A percentile compares a stretch with the other conserved stretches of the same genome.
These are phyloP conservation scores for Leptographium procerum DNA, from an alignment of 2,329 filamentous ascomycete genomes.

Conservation along the genomic window DNA sequence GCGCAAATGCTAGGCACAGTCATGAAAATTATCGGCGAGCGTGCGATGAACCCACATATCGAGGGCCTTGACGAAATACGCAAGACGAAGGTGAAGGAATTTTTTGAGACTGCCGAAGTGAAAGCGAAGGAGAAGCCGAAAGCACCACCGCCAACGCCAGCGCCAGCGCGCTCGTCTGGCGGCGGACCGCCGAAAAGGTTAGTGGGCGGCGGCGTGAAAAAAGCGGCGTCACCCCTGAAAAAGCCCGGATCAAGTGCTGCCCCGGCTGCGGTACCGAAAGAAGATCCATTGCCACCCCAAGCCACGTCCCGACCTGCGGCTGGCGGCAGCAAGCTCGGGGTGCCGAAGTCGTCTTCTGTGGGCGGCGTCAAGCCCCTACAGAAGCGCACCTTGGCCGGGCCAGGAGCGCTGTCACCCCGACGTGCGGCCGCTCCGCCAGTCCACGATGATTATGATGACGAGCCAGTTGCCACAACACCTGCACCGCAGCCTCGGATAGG, in stretches of 20 bases:
- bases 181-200: conserved; percentile 33
- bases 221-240: conserved; percentile 30
- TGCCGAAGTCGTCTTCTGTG: conserved; percentile 40
- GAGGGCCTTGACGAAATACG: conserved; percentile 92
- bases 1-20: conserved; percentile 86
- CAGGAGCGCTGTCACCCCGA: conserved; percentile 40
- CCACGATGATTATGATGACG: conserved; percentile 39
- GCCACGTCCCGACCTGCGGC: conserved; percentile 38
- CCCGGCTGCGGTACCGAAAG: conserved; percentile 27
- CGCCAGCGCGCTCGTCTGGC: conserved; percentile 29
- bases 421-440: conserved; percentile 35
- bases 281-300: conserved; percentile 45
- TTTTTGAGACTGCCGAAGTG: conserved; percentile 68
- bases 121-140: conserved; percentile 91
- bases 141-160: conserved; percentile 51
- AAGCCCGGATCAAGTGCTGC: conserved; percentile 14
- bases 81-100: conserved; percentile 94
- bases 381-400: conserved; percentile 39
- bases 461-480: conserved; percentile 34
- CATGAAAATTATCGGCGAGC: conserved; percentile 98
- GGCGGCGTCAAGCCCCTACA: conserved; percentile 50
- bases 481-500: conserved; percentile 49
- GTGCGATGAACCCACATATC: conserved; percentile 85
- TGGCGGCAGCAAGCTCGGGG: conserved; percentile 37
- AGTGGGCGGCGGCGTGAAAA: conserved; percentile 35